Evolutionary conservation across 441 rosid species (phyloP).

Genomic region (Gossypium gossypioides): DNA sequence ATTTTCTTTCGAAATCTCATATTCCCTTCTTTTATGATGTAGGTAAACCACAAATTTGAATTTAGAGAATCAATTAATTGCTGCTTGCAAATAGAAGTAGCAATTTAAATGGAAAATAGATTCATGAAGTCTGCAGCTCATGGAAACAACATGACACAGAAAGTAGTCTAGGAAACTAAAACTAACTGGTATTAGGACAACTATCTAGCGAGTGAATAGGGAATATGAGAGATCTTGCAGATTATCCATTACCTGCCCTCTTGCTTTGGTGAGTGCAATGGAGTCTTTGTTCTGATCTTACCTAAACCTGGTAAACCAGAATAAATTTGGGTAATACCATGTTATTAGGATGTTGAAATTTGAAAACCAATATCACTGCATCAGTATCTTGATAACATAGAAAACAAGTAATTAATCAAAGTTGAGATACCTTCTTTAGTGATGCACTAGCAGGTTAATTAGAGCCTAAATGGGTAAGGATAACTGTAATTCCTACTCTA

Average conservation of each 20-base stretch:
- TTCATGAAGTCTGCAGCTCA: background rate
- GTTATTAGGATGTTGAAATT: background rate
- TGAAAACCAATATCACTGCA: constrained; percentile 2
- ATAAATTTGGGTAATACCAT: background rate
- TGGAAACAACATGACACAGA: background rate
- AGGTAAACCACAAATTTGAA: no score
- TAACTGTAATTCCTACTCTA: background rate
- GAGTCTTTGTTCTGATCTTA: constrained; percentile 53
- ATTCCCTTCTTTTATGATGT: no score
- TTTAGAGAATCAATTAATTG: background rate
- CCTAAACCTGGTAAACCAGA: constrained; percentile 54
- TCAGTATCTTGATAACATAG: background rate
- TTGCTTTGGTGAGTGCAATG: constrained; percentile 45
- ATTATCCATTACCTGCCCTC: constrained; percentile 35
- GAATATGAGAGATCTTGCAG: background rate
- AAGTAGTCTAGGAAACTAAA: background rate
- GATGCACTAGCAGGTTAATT: background rate
- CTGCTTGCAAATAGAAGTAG: background rate
- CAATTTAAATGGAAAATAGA: background rate
- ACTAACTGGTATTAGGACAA: background rate
- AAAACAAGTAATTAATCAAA: background rate
- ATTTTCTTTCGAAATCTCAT: no score
- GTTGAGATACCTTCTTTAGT: background rate
- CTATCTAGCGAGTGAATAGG: background rate
- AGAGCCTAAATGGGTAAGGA: background rate